A percentile compares a stretch with the other conserved stretches of the same genome.
phyloP scores from a whole-genome alignment of 1,284 basidiomycete species.

The Sanghuangporus baumii region DNA sequence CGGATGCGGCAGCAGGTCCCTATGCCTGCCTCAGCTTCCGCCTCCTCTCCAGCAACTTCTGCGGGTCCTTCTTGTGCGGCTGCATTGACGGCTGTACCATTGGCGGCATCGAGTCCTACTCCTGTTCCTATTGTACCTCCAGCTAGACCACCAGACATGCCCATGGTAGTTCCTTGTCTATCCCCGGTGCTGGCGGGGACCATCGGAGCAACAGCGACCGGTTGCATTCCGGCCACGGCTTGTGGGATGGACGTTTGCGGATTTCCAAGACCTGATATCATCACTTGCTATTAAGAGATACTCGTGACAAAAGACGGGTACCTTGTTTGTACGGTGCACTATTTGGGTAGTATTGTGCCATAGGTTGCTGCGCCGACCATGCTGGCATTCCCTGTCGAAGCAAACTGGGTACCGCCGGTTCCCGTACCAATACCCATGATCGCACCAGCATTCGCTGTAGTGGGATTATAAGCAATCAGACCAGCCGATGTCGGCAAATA shows the following conservation, averaged over 20 bases:
- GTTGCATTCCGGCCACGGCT: not conserved
- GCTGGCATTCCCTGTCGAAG: not conserved
- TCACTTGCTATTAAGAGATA: not conserved
- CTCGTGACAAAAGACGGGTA: not conserved
- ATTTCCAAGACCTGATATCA: not conserved
- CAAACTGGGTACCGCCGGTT: not conserved
- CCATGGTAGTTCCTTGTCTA: too few species aligned
- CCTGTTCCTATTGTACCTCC: not conserved
- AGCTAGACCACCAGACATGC: not conserved
- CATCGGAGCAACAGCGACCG: not conserved
- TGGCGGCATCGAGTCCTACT: not conserved
- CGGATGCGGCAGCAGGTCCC: not conserved
- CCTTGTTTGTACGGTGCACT: not conserved
- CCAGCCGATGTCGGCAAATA: not conserved
- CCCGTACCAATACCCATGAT: not conserved
- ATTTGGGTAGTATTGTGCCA: not conserved
- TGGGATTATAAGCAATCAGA: not conserved
- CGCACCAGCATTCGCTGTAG: not conserved
- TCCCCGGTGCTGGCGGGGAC: not conserved
- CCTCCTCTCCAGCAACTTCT: not conserved
- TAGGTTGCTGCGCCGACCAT: not conserved
- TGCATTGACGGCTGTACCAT: not conserved
- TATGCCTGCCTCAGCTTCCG: not conserved
- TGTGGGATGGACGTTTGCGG: not conserved
- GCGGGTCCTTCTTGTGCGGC: not conserved